phyloP scores from a whole-genome alignment of 257 asterid species.

The Knoxia roxburghii region DNA sequence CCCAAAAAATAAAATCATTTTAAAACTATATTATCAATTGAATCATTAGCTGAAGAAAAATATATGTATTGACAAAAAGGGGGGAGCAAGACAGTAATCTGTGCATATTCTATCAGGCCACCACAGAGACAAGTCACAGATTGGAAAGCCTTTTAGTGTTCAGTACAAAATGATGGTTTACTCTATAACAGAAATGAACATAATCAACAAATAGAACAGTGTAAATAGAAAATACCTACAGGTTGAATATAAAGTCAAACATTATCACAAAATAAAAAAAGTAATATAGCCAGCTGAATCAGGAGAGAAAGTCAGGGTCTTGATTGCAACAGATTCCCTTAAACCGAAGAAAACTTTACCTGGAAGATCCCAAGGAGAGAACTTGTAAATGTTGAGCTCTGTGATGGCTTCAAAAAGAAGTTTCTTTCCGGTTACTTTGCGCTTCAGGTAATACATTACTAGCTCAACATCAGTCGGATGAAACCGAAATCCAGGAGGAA shows the following conservation, averaged over 20 bases:
- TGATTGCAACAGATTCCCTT: too few relatives aligned
- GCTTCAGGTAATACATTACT: slow-evolving; percentile 69
- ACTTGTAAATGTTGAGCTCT: slow-evolving; percentile 70
- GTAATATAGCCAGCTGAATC: too few relatives aligned
- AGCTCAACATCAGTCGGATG: slow-evolving; percentile 86
- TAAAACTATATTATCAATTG: background rate
- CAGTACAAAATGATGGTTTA: background rate
- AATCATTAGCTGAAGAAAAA: background rate
- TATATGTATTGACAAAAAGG: background rate
- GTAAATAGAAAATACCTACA: background rate
- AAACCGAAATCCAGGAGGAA: slow-evolving; percentile 87
- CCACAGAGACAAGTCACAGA: background rate
- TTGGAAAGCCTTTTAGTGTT: background rate
- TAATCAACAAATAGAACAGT: background rate
- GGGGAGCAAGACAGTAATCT: background rate
- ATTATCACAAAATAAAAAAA: too few relatives aligned
- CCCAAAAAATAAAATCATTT: background rate
- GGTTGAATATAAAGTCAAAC: too few relatives aligned
- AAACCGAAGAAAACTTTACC: slow-evolving; percentile 35
- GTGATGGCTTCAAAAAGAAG: slow-evolving; percentile 57
- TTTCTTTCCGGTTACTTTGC: slow-evolving; percentile 63
- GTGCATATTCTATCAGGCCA: background rate
- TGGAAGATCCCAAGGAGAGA: slow-evolving; percentile 91
- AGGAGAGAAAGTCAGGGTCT: too few relatives aligned
- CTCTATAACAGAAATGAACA: background rate